Percentiles rank a stretch among this genome's conserved stretches.
Conservation (phyloP, 805 yeast genomes). For the Saturnispora saitoi region DNA sequence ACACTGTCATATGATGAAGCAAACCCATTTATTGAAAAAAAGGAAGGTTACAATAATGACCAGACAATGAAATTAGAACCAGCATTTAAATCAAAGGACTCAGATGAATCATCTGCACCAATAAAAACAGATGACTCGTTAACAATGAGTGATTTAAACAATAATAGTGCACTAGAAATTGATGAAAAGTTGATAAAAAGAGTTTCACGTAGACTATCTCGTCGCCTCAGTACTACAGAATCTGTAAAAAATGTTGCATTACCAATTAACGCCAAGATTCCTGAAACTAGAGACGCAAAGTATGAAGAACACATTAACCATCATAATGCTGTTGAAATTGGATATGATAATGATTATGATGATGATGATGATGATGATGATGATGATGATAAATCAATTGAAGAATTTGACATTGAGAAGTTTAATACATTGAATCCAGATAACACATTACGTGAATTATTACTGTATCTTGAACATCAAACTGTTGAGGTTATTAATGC, state of each 20-base stretch:
- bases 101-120: constrained; percentile 1
- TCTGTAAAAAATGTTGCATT: not conserved
- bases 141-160: not conserved
- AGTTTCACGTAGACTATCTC: constrained; percentile 9
- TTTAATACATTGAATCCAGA: constrained; percentile 84
- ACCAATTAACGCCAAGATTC: too few species aligned
- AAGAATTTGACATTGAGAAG: constrained; percentile 53
- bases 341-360: too few species aligned
- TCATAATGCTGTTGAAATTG: too few species aligned
- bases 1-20: not conserved
- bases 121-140: not conserved
- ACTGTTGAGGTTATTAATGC: constrained; percentile 87
- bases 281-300: too few species aligned
- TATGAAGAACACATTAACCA: too few species aligned
- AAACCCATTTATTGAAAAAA: constrained; percentile 7
- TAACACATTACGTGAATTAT: constrained; percentile 74
- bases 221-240: not conserved
- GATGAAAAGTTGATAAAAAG: constrained; percentile 11
- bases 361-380: constrained; percentile 15
- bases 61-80: not conserved
- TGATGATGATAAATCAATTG: constrained; percentile 18
- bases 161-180: constrained; percentile 10
- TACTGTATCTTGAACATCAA: constrained; percentile 84
- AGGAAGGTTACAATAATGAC: not conserved
- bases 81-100: not conserved